Conservation (phyloP, 306 rosid genomes). For the Luffa acutangula region DNA sequence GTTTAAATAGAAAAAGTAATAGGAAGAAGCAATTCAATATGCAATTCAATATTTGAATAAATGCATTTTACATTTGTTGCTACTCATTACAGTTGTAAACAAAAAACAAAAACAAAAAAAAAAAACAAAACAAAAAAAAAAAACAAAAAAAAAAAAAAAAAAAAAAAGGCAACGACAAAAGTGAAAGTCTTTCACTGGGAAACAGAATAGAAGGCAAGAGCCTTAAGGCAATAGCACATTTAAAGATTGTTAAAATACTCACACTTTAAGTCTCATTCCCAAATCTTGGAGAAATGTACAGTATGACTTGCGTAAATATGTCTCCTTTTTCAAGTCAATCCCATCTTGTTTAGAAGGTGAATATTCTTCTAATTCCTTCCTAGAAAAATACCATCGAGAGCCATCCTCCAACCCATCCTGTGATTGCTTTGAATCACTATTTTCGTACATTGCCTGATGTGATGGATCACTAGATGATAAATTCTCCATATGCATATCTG, state of each 20-base stretch:
- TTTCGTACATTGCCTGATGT: constrained; percentile 27
- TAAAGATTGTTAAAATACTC: constrained; percentile 24
- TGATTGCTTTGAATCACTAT: constrained; percentile 20
- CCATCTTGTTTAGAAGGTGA: constrained; percentile 83
- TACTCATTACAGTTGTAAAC: too few species aligned
- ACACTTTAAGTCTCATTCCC: constrained; percentile 97
- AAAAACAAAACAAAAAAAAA: too few species aligned
- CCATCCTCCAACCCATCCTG: constrained; percentile 35
- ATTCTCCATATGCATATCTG: constrained; percentile 31
- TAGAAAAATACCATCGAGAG: constrained; percentile 66
- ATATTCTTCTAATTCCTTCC: constrained; percentile 77
- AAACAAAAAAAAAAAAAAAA: too few species aligned
- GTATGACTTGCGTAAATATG: constrained; percentile 83
- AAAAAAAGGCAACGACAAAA: not conserved
- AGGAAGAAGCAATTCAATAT: too few species aligned
- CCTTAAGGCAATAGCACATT: not conserved
- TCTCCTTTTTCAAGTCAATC: constrained; percentile 85
- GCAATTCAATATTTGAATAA: not conserved
- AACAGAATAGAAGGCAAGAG: not conserved
- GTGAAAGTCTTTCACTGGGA: not conserved
- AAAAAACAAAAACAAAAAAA: too few species aligned
- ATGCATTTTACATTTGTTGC: not conserved
- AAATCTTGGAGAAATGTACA: constrained; percentile 89
- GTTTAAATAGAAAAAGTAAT: not conserved
- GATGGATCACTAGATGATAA: constrained; percentile 25